A percentile compares a stretch with the other conserved stretches of the same genome.
phyloP scores from a whole-genome alignment of 2,329 filamentous ascomycete species.

The Stachybotrys echinatus region DNA sequence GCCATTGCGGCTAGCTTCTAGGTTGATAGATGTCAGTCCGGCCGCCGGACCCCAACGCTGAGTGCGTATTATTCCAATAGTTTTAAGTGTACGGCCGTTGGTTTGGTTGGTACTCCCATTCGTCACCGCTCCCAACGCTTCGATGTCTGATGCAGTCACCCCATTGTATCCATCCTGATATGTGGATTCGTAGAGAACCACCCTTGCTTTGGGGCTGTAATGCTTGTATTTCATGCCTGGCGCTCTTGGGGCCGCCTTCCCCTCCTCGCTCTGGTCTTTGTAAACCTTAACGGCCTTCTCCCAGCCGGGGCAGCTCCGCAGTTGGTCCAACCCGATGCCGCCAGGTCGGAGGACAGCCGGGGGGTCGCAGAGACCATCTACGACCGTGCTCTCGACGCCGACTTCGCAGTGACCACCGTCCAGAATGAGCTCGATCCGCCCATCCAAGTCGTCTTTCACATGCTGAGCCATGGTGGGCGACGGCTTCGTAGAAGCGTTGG shows the following conservation, averaged over 20 bases:
- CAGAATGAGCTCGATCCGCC: constrained; percentile 78
- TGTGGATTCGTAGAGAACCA: constrained; percentile 71
- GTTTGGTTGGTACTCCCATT: constrained; percentile 15
- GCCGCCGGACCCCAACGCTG: constrained; percentile 43
- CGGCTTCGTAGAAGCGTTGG: constrained; percentile 89
- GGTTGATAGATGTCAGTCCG: constrained; percentile 27
- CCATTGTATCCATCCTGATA: constrained; percentile 28
- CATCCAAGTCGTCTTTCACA: constrained; percentile 77
- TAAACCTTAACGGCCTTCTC: constrained; percentile 73
- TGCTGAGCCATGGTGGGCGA: constrained; percentile 88
- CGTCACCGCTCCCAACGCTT: constrained; percentile 11
- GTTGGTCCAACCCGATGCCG: constrained; percentile 76
- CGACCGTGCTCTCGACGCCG: constrained; percentile 94
- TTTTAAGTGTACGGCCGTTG: constrained; percentile 11
- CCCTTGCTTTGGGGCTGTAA: constrained; percentile 85
- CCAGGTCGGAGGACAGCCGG: constrained; percentile 82
- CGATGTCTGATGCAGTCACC: constrained; percentile 28
- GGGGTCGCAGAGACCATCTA: constrained; percentile 79
- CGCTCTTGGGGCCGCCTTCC: constrained; percentile 64
- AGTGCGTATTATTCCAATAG: constrained; percentile 52
- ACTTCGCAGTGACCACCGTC: constrained; percentile 84
- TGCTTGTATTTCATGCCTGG: constrained; percentile 99
- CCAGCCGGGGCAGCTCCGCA: constrained; percentile 74
- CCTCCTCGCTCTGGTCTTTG: constrained; percentile 66
- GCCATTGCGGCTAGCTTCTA: constrained; percentile 9